Base-by-base conservation (phyloP, 495 filamentous ascomycete species). In the Talaromyces liani region DNA sequence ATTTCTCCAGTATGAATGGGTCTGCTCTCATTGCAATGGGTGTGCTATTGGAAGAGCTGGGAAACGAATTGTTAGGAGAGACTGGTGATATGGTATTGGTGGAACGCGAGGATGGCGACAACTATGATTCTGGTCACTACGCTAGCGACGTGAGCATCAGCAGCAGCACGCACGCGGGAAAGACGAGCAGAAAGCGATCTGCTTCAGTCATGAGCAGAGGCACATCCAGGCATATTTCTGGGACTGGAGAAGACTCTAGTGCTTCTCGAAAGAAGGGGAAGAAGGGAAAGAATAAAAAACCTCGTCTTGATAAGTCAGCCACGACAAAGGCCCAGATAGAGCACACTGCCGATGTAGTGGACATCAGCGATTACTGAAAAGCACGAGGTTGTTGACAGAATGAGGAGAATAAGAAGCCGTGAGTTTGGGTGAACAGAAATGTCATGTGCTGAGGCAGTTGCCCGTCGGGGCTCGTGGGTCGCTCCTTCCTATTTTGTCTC, bases 21-120 rank as follows among this genome's bases (percentile, higher is more conserved):
- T 93, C 90, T 8, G 91, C 91, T 1, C 71, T 97, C 60, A 76
- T 96, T 63, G 89, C 89, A 0, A 76, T 95, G 73, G 92, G 91
- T 0, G 85, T 97, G 25, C 68, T 96, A 61, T 72, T 96, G 36
- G 92, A 97, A 74, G 92, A 97, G 70, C 80, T 87, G 61, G 77
- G 82, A 4, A 79, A 77, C 18, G 83, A 88, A 51, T 74, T 74
- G 0, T 75, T 96, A 12, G 91, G 90, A 1, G 77, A 82, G 34
- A 88, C 80, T 1, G 92, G 91, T 4, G 87, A 94, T 72, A 65
- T 93, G 62, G 91, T 86, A 0, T 87, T 95, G 49, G 83, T 87
- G 2, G 91, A 94, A 71, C 84, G 80, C 5, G 78, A 79, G 70
- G 72, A 72, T 34, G 73, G 76, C 16, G 63, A 66, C 55, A 62